Base-by-base conservation (phyloP, 2,329 filamentous ascomycete species). In the Paecilomyces sp. region DNA sequence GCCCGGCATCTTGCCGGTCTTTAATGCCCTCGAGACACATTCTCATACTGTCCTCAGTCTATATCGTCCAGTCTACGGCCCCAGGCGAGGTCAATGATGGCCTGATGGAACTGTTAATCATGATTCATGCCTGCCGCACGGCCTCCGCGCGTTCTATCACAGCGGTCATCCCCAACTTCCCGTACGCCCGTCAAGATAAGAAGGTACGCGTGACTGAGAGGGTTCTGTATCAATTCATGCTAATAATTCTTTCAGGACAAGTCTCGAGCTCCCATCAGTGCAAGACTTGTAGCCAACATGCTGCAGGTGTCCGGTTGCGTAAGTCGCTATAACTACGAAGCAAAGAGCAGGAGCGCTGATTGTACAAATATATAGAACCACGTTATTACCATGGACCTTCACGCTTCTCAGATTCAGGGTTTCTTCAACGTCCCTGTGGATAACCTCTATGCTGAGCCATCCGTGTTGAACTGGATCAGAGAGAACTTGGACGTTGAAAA, bases 21-120 rank as follows among this genome's bases (percentile, higher is more conserved):
- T 54, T 30, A 25, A 33, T 54, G 28, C 51, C 54, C 36, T 55
- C 4, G 24, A 34, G n/a, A 3, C 57, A 33, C 60, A 57, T 18
- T 11, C 24, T 36, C 34, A 47, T 47, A 47, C 36, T 33, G 51
- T 13, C 54, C 57, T 33, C 68, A 86, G 92, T 97, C 72, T 97
- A 97, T 80, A 96, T 97, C 69, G 83, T 97, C 62, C 93, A 97
- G 78, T 96, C 93, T 25, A 96, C 94, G 55, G 88, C 90, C 50
- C 93, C 93, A 1, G 92, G 93, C 74, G 92, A 97, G 73, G 95
- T 97, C 80, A 99, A 99, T 78, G 93, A 97, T 75, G 92, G 92
- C 56, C 84, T 99, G 61, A 97, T 99, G 93, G 93, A 99, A 78
- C 85, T 97, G 41, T 85, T 97, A 66, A 97, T 97, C 78, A 96